A percentile compares a stretch with the other conserved stretches of the same genome.
phyloP scores from a whole-genome alignment of 345 rosid species.

The Erysimum cheiranthoides region DNA sequence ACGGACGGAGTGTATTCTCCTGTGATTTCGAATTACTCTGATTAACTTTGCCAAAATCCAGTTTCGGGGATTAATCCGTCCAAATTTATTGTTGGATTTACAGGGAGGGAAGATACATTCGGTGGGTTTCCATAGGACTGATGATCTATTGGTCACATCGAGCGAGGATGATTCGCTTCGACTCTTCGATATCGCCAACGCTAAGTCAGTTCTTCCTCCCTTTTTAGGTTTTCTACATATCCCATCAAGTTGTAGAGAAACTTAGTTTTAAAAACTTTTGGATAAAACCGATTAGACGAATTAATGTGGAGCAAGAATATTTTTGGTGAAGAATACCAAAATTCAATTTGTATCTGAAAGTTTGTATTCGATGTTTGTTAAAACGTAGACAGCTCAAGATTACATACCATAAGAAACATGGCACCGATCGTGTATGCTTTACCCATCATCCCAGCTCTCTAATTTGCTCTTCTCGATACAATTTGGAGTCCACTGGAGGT shows the following conservation, averaged over 20 bases:
- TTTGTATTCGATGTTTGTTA: background rate
- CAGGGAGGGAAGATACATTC: constrained; percentile 91
- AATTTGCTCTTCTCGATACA: constrained; percentile 85
- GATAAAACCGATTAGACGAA: background rate
- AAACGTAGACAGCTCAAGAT: constrained; percentile 82
- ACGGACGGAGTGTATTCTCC: constrained; percentile 32
- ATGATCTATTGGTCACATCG: constrained; percentile 85
- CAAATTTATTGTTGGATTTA: background rate
- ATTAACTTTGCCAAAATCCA: constrained; percentile 11
- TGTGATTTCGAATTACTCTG: background rate
- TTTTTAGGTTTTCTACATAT: constrained; percentile 29
- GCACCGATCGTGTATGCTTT: constrained; percentile 91
- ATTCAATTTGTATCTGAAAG: constrained; percentile 17
- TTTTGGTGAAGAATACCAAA: background rate
- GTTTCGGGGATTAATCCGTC: background rate
- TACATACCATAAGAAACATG: constrained; percentile 92
- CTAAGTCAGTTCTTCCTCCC: constrained; percentile 65
- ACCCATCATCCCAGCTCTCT: constrained; percentile 96
- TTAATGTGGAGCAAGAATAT: background rate
- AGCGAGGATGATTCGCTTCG: constrained; percentile 97
- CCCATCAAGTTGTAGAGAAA: background rate
- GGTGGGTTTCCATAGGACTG: constrained; percentile 89
- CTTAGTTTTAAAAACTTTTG: background rate
- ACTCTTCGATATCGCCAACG: constrained; percentile 86
- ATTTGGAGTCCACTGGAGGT: constrained; percentile 85